Evolutionary conservation across 116 monocot species (phyloP).

Genomic region (Zostera marina): DNA sequence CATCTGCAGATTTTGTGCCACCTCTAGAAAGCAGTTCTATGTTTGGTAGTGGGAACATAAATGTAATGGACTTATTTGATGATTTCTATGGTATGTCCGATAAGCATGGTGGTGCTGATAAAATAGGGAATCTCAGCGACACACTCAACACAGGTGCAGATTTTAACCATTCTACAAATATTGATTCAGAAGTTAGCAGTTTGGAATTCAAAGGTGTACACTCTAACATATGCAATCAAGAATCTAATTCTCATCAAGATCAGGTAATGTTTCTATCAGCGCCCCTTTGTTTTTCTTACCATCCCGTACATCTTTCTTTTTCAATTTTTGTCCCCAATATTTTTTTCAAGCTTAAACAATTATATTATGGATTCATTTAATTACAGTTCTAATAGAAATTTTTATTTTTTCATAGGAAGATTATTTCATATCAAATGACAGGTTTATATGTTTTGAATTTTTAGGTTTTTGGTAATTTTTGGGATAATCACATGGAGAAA

Average conservation of each 20-base stretch:
- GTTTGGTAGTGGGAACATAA: constrained; percentile 4
- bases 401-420: not conserved
- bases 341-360: too few relatives aligned
- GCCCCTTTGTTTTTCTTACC: not conserved
- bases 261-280: constrained; percentile 1
- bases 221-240: not conserved
- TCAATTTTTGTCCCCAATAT: too few relatives aligned
- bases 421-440: not conserved
- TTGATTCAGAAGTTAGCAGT: constrained; percentile 5
- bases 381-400: too few relatives aligned
- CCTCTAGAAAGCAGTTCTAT: not conserved
- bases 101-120: not conserved
- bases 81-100: constrained; percentile 10
- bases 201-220: constrained; percentile 10
- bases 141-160: not conserved
- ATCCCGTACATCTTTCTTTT: not conserved
- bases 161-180: not conserved
- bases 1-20: not conserved
- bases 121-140: not conserved
- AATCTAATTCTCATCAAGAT: constrained; percentile 2
- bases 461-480: not conserved
- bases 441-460: not conserved
- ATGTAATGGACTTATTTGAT: constrained; percentile 4
- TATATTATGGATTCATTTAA: too few relatives aligned
- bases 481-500: constrained; percentile 1